Base-by-base conservation (phyloP, 257 asterid genomes). In the Cinchona pubescens region DNA sequence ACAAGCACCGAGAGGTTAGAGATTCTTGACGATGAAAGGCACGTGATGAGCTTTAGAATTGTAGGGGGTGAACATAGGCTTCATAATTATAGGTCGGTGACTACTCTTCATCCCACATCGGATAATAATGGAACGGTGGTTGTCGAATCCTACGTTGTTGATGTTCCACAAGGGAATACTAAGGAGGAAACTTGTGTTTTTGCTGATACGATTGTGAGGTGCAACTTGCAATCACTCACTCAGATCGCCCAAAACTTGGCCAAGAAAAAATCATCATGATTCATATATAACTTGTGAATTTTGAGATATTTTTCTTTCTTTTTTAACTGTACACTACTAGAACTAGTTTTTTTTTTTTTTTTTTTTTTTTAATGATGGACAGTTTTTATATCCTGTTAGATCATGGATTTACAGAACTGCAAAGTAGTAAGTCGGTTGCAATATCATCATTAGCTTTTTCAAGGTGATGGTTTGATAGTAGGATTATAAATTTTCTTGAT, bases 11-110 rank as follows among this genome's bases (percentile, higher is more conserved):
- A 92, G 82, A 76, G 96, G 83, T 84, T 92, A 0, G 97, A 92
- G 63, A 81, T 92, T 0, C 65, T 92, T 42, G 97, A 92, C 40
- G 97, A 92, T 14, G 95, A 90, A 85, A 75, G 62, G 76, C 96
- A 88, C 77, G 96, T 89, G 78, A 79, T 90, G 85, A 87, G 97
- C 48, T 92, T 92, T 82, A 79, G 93, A 35, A 87, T 92, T 4
- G 95, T 92, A 25, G 97, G 97, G 0, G 97, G 97, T 7, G 93
- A 85, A 19, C 97, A 92, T 75, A 81, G 97, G 72, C 86, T 92
- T 7, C 75, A 78, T 0, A 89, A 92, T 73, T 92, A 92, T 76
- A 75, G 90, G 32, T 92, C 96, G 0, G 93, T 92, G 0, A 90
- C 96, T 10, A 89, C 94, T 5, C 86, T 90, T n/a, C 96, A 90